Conservation (phyloP, 139 green algal species). For the Chlamydomonas sp. region DNA sequence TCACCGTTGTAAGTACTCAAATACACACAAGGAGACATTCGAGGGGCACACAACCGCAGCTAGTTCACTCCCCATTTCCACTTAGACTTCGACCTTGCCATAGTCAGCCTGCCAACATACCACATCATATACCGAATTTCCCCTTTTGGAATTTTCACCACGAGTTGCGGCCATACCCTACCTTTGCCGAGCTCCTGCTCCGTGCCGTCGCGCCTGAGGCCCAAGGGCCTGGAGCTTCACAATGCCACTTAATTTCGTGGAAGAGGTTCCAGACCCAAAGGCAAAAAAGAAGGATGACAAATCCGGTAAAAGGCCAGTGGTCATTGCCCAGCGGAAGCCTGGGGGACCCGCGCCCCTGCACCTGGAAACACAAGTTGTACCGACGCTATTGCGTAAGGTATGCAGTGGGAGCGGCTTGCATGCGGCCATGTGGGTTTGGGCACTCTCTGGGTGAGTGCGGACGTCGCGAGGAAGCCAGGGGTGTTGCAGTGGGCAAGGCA, state of each 20-base stretch:
- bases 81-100: too few species aligned
- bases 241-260: conserved; percentile 55
- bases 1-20: too few species aligned
- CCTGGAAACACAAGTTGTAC: conserved; percentile 7
- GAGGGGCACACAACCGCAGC: too few species aligned
- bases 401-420: background rate
- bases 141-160: background rate
- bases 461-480: background rate
- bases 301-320: background rate
- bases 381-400: conserved; percentile 17
- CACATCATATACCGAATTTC: too few species aligned
- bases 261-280: conserved; percentile 23
- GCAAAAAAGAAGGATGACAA: conserved; percentile 1
- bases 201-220: background rate
- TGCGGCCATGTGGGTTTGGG: background rate
- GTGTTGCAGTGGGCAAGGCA: too few species aligned
- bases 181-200: background rate
- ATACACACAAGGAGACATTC: too few species aligned
- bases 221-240: background rate
- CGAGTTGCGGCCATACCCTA: background rate
- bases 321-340: background rate
- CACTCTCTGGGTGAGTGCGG: too few species aligned
- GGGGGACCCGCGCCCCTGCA: conserved; percentile 1
- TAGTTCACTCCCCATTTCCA: too few species aligned
- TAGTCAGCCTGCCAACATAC: too few species aligned